Conservation (phyloP, 2,329 filamentous ascomycete genomes). For the Berkeleyomyces basicola region DNA sequence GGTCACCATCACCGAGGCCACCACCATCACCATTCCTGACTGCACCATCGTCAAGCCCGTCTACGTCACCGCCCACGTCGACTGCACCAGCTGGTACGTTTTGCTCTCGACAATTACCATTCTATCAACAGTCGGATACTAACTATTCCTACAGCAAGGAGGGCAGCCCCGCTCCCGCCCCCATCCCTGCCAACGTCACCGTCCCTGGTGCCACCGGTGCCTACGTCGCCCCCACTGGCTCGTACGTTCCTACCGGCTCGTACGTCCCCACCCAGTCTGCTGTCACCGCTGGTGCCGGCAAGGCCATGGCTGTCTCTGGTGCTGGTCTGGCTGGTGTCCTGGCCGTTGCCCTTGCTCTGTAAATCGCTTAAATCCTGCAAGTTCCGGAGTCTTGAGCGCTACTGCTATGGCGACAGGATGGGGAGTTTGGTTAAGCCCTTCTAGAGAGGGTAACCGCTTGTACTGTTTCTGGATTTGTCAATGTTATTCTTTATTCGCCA, state of each 20-base stretch:
- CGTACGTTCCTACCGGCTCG: slow-evolving; percentile 19
- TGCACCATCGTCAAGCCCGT: slow-evolving; percentile 50
- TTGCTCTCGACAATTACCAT: neutral
- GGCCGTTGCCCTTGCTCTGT: slow-evolving; percentile 39
- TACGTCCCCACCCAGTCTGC: slow-evolving; percentile 19
- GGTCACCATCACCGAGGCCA: slow-evolving; percentile 52
- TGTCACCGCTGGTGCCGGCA: slow-evolving; percentile 37
- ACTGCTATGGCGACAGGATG: neutral
- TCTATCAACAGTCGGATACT: neutral
- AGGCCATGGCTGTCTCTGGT: slow-evolving; percentile 38
- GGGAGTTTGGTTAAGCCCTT: neutral
- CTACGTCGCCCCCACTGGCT: slow-evolving; percentile 24
- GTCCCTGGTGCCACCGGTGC: slow-evolving; percentile 18
- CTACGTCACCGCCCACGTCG: slow-evolving; percentile 32
- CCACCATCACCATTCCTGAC: slow-evolving; percentile 54
- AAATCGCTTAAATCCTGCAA: slow-evolving; percentile 25
- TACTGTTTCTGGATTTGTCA: neutral
- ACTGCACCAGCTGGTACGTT: slow-evolving; percentile 38
- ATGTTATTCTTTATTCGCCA: neutral
- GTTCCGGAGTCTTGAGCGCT: neutral
- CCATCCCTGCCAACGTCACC: slow-evolving; percentile 15
- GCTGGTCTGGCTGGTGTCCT: slow-evolving; percentile 40
- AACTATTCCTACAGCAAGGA: slow-evolving; percentile 8
- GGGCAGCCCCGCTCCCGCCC: slow-evolving; percentile 15
- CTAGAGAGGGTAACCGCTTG: neutral